A percentile compares a stretch with the other conserved stretches of the same genome.
Evolutionary conservation across 2,329 filamentous ascomycete species (phyloP).

Genomic region (Westerdykella aurantiaca): DNA sequence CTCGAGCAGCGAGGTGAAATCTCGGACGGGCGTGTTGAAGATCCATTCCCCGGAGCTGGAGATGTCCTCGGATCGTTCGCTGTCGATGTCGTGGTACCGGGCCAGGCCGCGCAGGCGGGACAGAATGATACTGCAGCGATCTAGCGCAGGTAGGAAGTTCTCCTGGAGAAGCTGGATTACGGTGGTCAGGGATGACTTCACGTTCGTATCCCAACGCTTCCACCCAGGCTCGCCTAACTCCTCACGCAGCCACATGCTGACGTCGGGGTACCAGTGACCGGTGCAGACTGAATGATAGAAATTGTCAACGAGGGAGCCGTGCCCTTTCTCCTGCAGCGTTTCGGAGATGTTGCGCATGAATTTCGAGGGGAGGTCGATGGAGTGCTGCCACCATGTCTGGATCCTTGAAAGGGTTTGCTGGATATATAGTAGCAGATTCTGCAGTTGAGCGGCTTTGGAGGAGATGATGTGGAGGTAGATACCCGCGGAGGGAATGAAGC

Average conservation of each 20-base stretch:
- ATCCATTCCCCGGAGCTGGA: constrained; percentile 27
- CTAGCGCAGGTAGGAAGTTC: constrained; percentile 80
- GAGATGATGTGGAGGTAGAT: constrained; percentile 78
- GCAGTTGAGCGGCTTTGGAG: constrained; percentile 78
- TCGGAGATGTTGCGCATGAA: constrained; percentile 74
- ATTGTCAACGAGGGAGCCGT: constrained; percentile 65
- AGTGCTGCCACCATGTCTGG: constrained; percentile 73
- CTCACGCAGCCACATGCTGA: constrained; percentile 86
- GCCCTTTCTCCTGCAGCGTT: constrained; percentile 61
- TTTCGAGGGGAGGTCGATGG: constrained; percentile 69
- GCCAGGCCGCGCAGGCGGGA: constrained; percentile 79
- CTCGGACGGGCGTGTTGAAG: constrained; percentile 46
- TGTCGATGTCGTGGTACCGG: constrained; percentile 65
- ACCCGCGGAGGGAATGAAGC: constrained; percentile 71
- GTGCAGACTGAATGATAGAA: constrained; percentile 81
- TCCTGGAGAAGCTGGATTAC: constrained; percentile 76
- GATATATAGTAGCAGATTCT: constrained; percentile 81
- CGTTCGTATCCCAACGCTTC: constrained; percentile 90
- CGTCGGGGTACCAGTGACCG: constrained; percentile 66
- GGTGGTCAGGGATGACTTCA: constrained; percentile 69
- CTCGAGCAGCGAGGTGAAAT: constrained; percentile 51
- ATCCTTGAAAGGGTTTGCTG: constrained; percentile 75
- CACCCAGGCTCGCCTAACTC: constrained; percentile 76
- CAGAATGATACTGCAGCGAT: constrained; percentile 74
- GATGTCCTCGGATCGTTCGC: too few species aligned